Base-by-base conservation (phyloP, 805 yeast genomes). In the Pichia ethanolica region DNA sequence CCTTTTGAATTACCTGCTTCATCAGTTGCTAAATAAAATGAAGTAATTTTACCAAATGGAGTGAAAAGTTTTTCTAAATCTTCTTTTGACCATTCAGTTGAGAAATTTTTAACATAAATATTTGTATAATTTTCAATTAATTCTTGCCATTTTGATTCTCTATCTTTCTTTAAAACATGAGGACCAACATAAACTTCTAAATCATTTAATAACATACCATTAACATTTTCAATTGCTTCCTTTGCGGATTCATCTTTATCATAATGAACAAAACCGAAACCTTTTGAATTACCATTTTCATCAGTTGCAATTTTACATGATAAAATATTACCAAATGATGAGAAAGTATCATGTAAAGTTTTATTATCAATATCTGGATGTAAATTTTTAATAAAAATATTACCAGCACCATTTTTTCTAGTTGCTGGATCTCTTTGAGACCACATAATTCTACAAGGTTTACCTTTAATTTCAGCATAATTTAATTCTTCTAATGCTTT, bases 401-500 rank as follows among this genome's bases (percentile, higher is more conserved):
- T 93, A 66, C 97, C 97, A 57, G 88, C 85, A 71, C 97, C 97
- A 67, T 83, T 83, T 79, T 84, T 88, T 80, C 99, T 87, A 64
- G 83, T 71, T 55, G 96, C 79, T 58, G 99, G 98, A 71, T 93
- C 98, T 75, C 98, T 89, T 78, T 93, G 98, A 60, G 97, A 89
- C 97, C 98, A 89, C 98, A 93, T 93, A 77, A 93, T 91, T 74
- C 99, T 89, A 76, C 97, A 89, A 64, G 97, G 89, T 66, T 85
- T 88, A 66, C 97, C 97, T 72, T 90, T 90, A 74, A 93, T 83
- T 64, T 82, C 82, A 52, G 89, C 73, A 78, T 93, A 93, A 88
- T 91, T 93, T 73, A 93, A 81, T 73, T 89, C 93, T 68, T 89
- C 95, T 69, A 93, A 77, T 55, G 99, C 99, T 66, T 79, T 83